Base-by-base conservation (phyloP, 345 rosid genomes). In the Salix arbutifolia region DNA sequence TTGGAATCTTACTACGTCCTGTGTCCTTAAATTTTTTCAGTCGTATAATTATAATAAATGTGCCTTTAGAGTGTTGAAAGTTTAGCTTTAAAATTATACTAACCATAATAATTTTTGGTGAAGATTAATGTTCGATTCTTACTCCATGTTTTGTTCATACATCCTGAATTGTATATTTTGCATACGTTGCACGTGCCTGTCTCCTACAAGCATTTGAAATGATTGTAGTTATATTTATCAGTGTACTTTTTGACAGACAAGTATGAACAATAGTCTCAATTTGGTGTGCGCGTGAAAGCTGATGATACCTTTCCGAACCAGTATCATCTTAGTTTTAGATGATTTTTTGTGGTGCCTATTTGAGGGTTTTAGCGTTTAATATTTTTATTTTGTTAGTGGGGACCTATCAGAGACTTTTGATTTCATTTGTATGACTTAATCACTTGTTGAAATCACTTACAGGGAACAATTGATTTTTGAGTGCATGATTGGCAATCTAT, bases 401-500 rank as follows among this genome's bases (percentile, higher is more conserved):
- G 1, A 18, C 10, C 62, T 25, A 56, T 56, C 28, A n/a, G 1
- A 56, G 62, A 56, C 26, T 48, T 75, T n/a, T 31, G 26, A 23
- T 35, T 17, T 12, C 26, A 14, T 13, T 26, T 5, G 50, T 67
- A 11, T 12, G n/a, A 30, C 66, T 73, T 33, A 30, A 44, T 78
- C 48, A 31, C 64, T 31, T 60, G 56, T 25, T 81, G 35, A 25
- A 40, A 72, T 50, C 37, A 74, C 50, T 75, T 80, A 72, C 92
- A 96, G 99, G 98, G 99, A 96, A 77, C 87, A 90, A 53, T 82
- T 75, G 42, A 96, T 96, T 83, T 93, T 87, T 84, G 98, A 93
- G 23, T 96, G 99, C 89, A 93, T 93, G 96, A 91, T 96, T 85
- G 96, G 84, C 33, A 93, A 96, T 87, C 89, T 96, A 50, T 96